Percentiles rank a stretch among this genome's conserved stretches.
Evolutionary conservation across 139 green algal species (phyloP).

Genomic region (Coelastrella sp.): DNA sequence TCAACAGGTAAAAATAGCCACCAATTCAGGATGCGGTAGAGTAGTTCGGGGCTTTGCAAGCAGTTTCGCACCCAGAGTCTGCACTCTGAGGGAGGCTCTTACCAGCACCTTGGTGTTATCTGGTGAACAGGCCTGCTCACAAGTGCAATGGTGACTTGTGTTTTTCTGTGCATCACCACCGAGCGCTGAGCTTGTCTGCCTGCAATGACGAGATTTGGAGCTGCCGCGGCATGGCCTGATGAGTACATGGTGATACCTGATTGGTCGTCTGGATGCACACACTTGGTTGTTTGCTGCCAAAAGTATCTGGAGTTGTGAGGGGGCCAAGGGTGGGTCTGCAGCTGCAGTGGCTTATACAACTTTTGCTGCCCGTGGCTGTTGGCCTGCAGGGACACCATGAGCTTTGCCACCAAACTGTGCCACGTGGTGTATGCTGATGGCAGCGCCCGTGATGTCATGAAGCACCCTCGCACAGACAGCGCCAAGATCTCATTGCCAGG

Average conservation of each 20-base stretch:
- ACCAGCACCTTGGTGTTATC: background rate
- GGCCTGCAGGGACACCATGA: slow-evolving; percentile 86
- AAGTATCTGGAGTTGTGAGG: background rate
- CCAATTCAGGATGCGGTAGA: background rate
- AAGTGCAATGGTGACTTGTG: no score
- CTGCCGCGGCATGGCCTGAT: background rate
- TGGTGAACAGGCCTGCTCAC: background rate
- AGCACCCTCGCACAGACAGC: slow-evolving; percentile 76
- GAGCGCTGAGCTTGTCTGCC: no score
- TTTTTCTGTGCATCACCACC: no score
- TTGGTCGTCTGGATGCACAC: no score
- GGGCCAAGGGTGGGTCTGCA: background rate
- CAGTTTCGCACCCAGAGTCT: no score
- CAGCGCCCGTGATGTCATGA: slow-evolving; percentile 83
- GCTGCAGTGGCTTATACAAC: no score
- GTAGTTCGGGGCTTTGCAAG: no score
- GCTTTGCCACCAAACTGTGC: slow-evolving; percentile 92
- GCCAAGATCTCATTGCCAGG: slow-evolving; percentile 83
- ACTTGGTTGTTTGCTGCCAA: background rate
- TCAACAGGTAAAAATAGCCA: slow-evolving; percentile 49
- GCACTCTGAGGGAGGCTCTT: no score
- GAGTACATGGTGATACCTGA: no score
- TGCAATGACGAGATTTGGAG: background rate
- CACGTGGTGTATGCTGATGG: slow-evolving; percentile 82
- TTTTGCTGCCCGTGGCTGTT: background rate